These are phyloP conservation scores for Atkinsonella texensis DNA, from an alignment of 2,329 filamentous ascomycete genomes.

Conservation along the genomic window DNA sequence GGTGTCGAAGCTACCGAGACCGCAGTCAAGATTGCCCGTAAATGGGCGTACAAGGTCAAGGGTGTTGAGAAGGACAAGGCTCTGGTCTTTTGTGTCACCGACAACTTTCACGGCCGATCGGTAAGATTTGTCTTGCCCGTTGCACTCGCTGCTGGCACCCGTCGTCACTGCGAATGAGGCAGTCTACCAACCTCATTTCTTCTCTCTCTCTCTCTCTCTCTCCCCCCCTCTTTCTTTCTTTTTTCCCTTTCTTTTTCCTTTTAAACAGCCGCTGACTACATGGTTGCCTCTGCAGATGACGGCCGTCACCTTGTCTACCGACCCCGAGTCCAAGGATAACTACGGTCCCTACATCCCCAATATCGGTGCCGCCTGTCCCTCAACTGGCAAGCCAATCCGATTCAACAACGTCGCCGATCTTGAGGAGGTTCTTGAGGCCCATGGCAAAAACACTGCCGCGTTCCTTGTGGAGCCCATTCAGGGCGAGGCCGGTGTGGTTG, in stretches of 20 bases:
- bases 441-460: constrained; percentile 77
- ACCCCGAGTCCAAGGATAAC: constrained; percentile 91
- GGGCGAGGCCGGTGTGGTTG: constrained; percentile 92
- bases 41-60: constrained; percentile 98
- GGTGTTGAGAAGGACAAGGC: constrained; percentile 76
- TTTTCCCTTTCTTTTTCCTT: background rate
- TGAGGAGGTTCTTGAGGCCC: constrained; percentile 63
- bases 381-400: constrained; percentile 62
- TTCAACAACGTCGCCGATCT: constrained; percentile 81
- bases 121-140: constrained; percentile 37
- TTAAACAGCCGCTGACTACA: constrained; percentile 1
- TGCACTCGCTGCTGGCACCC: background rate
- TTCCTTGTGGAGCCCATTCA: constrained; percentile 96
- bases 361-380: constrained; percentile 65
- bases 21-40: constrained; percentile 87
- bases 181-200: background rate
- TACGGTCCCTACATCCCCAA: constrained; percentile 93
- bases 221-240: too few relatives aligned
- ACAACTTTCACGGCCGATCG: constrained; percentile 95
- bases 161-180: background rate
- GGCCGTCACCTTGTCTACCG: constrained; percentile 88
- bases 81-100: constrained; percentile 67
- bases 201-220: too few relatives aligned
- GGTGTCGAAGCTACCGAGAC: constrained; percentile 95
- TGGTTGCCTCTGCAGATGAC: constrained; percentile 51